Conservation (phyloP, 768 basidiomycete genomes). For the Leccinum subgranulosum region DNA sequence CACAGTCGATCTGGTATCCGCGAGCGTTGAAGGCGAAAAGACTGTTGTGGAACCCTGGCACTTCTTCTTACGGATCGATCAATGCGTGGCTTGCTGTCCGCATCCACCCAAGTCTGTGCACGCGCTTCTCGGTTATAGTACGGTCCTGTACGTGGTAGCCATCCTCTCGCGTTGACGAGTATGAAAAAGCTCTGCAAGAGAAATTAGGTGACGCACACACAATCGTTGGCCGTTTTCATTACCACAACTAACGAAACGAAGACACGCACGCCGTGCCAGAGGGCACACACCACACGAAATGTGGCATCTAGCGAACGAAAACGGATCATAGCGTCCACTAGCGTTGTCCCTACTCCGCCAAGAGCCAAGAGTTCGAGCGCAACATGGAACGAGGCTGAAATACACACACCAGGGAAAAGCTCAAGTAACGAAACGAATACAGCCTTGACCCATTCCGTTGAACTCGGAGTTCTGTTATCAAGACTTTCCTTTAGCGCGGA, state of each 20-base stretch:
- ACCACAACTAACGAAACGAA: slow-evolving; percentile 43
- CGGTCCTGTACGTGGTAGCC: not conserved
- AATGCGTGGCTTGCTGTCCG: slow-evolving; percentile 7
- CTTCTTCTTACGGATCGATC: slow-evolving; percentile 3
- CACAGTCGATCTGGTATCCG: slow-evolving; percentile 50
- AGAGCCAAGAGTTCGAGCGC: not conserved
- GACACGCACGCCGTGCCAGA: slow-evolving; percentile 33
- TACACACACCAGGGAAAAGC: slow-evolving; percentile 26
- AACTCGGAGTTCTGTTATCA: slow-evolving; percentile 9
- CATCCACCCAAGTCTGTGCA: not conserved
- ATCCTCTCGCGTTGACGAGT: slow-evolving; percentile 31
- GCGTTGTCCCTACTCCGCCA: slow-evolving; percentile 8
- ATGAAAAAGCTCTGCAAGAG: slow-evolving; percentile 34
- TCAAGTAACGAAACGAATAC: slow-evolving; percentile 10
- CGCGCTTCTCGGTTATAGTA: not conserved
- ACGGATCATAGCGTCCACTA: slow-evolving; percentile 13
- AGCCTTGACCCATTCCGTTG: slow-evolving; percentile 22
- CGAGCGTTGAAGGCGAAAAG: slow-evolving; percentile 34
- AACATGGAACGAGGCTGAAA: not conserved
- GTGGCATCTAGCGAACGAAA: slow-evolving; percentile 28
- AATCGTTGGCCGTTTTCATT: slow-evolving; percentile 11
- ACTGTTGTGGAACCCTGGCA: slow-evolving; percentile 1
- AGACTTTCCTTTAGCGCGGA: slow-evolving; percentile 28
- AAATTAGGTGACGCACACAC: slow-evolving; percentile 3
- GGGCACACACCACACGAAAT: slow-evolving; percentile 20